Evolutionary conservation across 176 grass and related monocot genomes (phyloP), one percentile per base, ranked within the genome.

Genomic region (Carex kokanica): DNA sequence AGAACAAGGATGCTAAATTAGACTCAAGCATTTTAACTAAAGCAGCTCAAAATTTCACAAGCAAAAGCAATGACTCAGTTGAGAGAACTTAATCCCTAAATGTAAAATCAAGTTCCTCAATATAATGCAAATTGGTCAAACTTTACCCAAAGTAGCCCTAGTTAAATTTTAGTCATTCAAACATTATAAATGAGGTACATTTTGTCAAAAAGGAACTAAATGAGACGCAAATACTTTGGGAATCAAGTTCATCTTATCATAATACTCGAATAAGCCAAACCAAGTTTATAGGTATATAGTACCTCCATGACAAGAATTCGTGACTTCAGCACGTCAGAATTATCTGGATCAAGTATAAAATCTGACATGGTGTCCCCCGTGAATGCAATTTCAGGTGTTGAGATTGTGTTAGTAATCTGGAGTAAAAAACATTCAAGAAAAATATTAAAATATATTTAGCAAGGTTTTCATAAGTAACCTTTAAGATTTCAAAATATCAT

Each of bases 341-440:
- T 98, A 57, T 89, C 87, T 65, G 93, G 91, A 79, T 98, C 96
- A 83, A 93, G 60, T 68, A 98, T 91, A 51, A 95, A 98, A 95
- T 98, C 93, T 23, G 96, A 91, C 75, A 84, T 93, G 11, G 96
- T 98, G 85, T 98, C 96, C 38, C 93, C 93, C 0, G 96, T 95
- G 81, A 98, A 98, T 63, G 96, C 93, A 87, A 98, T 88, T 88
- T 98, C 96, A 81, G 96, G 91, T 69, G 85, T 90, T 3, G 75
- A 87, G 54, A 91, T 82, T 1, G 93, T 93, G 86, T 93, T 79
- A 0, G 93, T 95, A 47, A 98, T 89, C 93, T 98, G 80, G 73
- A 74, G 55, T 1, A 21, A 56, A 34, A 58, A 27, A 17, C 40
- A 77, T 77, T 85, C 21, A 74, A 81, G 17, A 81, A 81, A 51